phyloP scores from a whole-genome alignment of 768 basidiomycete species.

The Amanita muscaria region DNA sequence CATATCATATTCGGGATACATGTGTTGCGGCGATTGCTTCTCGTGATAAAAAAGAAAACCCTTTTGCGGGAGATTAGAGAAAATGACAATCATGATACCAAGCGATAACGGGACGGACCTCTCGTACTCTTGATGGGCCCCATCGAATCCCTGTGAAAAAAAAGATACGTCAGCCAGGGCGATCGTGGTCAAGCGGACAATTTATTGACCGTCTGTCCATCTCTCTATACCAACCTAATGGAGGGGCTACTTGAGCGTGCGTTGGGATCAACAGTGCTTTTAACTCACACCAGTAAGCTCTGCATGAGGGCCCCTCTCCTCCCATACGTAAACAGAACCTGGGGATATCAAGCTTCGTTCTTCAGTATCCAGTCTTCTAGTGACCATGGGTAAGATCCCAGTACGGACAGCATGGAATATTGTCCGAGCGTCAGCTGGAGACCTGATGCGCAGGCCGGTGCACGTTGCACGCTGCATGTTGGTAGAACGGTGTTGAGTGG shows the following conservation, averaged over 20 bases:
- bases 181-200: too few species aligned
- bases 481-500: constrained; percentile 6
- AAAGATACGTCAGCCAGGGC: constrained; percentile 2
- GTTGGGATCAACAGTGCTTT: not conserved
- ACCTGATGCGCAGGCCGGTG: constrained; percentile 41
- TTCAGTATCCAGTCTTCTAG: constrained; percentile 65
- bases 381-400: constrained; percentile 68
- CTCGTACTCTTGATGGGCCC: constrained; percentile 75
- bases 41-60: constrained; percentile 79
- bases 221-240: constrained; percentile 67
- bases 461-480: constrained; percentile 45
- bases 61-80: constrained; percentile 28
- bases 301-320: constrained; percentile 65
- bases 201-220: constrained; percentile 61
- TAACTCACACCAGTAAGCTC: constrained; percentile 61
- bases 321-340: constrained; percentile 80
- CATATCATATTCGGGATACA: constrained; percentile 40
- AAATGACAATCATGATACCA: not conserved
- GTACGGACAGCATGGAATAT: constrained; percentile 70
- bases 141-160: constrained; percentile 46
- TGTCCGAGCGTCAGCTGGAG: constrained; percentile 43
- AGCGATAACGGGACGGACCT: constrained; percentile 31
- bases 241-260: constrained; percentile 7
- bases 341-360: constrained; percentile 65
- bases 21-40: constrained; percentile 45